Conservation (phyloP, 805 yeast genomes). For the Saitoella complicata region DNA sequence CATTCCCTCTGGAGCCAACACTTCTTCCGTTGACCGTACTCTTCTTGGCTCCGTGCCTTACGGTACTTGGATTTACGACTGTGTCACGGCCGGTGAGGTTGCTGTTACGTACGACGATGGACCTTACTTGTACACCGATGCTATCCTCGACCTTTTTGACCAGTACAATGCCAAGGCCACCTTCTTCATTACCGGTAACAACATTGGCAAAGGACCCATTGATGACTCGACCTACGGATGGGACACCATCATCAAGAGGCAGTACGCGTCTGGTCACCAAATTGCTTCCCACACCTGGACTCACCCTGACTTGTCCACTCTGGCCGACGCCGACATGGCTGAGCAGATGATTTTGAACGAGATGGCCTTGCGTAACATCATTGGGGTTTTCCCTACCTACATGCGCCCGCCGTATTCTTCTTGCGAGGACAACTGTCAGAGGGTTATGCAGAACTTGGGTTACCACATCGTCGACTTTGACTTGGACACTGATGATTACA, state of each 20-base stretch:
- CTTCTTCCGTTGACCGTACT: slow-evolving; percentile 3
- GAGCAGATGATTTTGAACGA: slow-evolving; percentile 7
- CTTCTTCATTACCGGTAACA: slow-evolving; percentile 9
- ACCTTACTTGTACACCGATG: slow-evolving; percentile 7
- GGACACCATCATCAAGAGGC: slow-evolving; percentile 4
- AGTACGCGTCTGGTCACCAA: slow-evolving; percentile 7
- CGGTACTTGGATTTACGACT: slow-evolving; percentile 5
- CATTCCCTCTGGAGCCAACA: slow-evolving; percentile 6
- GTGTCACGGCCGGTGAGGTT: slow-evolving; percentile 6
- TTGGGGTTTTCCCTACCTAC: slow-evolving; percentile 9
- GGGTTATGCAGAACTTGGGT: slow-evolving; percentile 4
- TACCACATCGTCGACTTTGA: slow-evolving; percentile 8
- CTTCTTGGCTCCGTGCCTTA: slow-evolving; percentile 6
- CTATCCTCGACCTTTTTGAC: slow-evolving; percentile 5
- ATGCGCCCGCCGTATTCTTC: slow-evolving; percentile 9
- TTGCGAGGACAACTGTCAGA: slow-evolving; percentile 5
- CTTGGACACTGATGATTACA: slow-evolving; percentile 9
- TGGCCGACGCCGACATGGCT: slow-evolving; percentile 2
- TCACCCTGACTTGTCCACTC: slow-evolving; percentile 4
- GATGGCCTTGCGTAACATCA: slow-evolving; percentile 7
- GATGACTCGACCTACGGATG: slow-evolving; percentile 3
- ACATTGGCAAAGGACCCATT: slow-evolving; percentile 8
- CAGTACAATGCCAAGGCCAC: slow-evolving; percentile 7
- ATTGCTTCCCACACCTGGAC: slow-evolving; percentile 9
- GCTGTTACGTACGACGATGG: slow-evolving; percentile 10